These are phyloP conservation scores for Aureobasidium subglaciale DNA, from an alignment of 2,329 filamentous ascomycete genomes.

Conservation along the genomic window DNA sequence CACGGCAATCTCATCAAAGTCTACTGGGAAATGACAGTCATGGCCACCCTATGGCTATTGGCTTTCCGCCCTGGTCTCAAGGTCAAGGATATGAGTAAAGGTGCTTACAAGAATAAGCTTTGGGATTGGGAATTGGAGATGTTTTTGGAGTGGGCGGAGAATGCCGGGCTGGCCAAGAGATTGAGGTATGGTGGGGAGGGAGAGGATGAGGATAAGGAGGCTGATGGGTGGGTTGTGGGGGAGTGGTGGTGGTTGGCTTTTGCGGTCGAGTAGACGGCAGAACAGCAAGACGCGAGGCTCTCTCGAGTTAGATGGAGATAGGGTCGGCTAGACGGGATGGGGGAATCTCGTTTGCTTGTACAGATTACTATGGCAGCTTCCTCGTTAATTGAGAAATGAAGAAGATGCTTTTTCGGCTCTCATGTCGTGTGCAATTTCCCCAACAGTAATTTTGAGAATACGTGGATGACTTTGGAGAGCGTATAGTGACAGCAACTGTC, in stretches of 20 bases:
- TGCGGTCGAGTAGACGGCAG: not conserved
- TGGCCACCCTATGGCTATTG: slow-evolving; percentile 55
- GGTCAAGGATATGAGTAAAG: slow-evolving; percentile 31
- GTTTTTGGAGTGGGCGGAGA: slow-evolving; percentile 52
- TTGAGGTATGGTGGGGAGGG: slow-evolving; percentile 23
- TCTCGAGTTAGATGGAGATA: too few species aligned
- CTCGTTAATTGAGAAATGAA: too few species aligned
- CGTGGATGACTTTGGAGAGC: too few species aligned
- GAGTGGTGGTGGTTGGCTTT: slow-evolving; percentile 14
- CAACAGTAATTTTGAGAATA: too few species aligned
- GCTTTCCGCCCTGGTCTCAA: slow-evolving; percentile 54
- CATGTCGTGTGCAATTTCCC: too few species aligned
- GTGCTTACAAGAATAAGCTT: slow-evolving; percentile 50
- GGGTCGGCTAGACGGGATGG: too few species aligned
- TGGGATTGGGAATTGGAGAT: slow-evolving; percentile 57
- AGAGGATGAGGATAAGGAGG: slow-evolving; percentile 26
- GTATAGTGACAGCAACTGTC: too few species aligned
- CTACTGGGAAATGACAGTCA: slow-evolving; percentile 59
- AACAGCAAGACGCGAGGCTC: too few species aligned
- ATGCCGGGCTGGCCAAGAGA: slow-evolving; percentile 45
- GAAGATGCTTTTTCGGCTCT: too few species aligned
- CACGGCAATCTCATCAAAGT: slow-evolving; percentile 51
- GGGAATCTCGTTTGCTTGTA: too few species aligned
- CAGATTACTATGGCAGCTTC: too few species aligned
- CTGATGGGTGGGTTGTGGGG: not conserved